Conservation (phyloP, 2,329 filamentous ascomycete species). For the Rhynchosporium agropyri region DNA sequence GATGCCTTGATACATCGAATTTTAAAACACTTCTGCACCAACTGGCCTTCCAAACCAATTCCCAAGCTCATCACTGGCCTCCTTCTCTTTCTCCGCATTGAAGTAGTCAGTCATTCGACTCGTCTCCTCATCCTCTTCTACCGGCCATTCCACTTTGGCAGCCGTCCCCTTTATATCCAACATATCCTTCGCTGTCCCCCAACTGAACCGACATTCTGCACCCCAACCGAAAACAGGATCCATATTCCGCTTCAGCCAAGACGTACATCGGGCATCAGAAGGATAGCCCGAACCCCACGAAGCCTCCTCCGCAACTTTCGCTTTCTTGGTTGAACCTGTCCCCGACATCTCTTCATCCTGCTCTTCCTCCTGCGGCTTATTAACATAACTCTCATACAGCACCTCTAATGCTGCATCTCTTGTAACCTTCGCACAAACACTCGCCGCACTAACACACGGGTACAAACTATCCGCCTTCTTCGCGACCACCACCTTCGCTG, state of each 20-base stretch:
- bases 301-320: conserved; percentile 44
- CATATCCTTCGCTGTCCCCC: conserved; percentile 94
- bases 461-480: conserved; percentile 94
- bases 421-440: conserved; percentile 94
- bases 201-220: conserved; percentile 88
- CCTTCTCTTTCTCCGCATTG: conserved; percentile 40
- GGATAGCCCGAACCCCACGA: conserved; percentile 94
- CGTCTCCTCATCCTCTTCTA: conserved; percentile 68
- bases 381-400: conserved; percentile 55
- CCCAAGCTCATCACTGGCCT: conserved; percentile 61
- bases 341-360: conserved; percentile 37
- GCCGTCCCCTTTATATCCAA: conserved; percentile 64
- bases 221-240: conserved; percentile 96
- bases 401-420: conserved; percentile 86
- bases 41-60: conserved; percentile 72
- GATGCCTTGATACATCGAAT: neutral
- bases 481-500: conserved; percentile 71
- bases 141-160: conserved; percentile 82
- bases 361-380: conserved; percentile 37
- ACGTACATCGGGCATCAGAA: conserved; percentile 76
- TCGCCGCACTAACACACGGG: conserved; percentile 90
- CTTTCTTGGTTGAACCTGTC: conserved; percentile 26
- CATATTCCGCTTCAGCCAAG: conserved; percentile 85
- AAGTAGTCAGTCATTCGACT: conserved; percentile 80
- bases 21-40: conserved; percentile 38